A percentile compares a stretch with the other conserved stretches of the same genome.
These are phyloP conservation scores for Fusarium chaquense DNA, from an alignment of 2,329 filamentous ascomycete species.

Conservation along the genomic window DNA sequence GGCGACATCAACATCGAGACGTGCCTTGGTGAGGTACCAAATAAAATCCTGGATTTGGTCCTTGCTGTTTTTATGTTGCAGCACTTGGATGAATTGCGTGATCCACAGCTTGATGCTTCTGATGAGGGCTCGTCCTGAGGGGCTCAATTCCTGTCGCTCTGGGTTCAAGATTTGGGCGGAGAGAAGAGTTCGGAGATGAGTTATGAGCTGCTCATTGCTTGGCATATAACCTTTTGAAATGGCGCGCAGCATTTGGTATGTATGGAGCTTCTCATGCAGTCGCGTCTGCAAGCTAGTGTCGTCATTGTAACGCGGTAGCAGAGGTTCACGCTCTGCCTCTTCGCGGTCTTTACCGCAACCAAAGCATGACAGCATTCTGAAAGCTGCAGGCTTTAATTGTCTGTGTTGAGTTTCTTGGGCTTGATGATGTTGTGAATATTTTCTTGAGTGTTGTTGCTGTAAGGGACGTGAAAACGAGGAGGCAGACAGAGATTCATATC, in stretches of 20 bases:
- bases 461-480: neutral
- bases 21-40: constrained; percentile 84
- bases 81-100: constrained; percentile 81
- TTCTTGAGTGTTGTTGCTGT: neutral
- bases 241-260: constrained; percentile 90
- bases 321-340: constrained; percentile 76
- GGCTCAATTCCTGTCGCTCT: constrained; percentile 75
- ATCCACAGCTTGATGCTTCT: constrained; percentile 80
- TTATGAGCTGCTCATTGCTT: constrained; percentile 84
- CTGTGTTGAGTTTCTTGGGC: neutral
- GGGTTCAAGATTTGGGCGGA: constrained; percentile 83
- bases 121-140: constrained; percentile 79
- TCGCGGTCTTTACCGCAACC: constrained; percentile 63
- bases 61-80: constrained; percentile 82
- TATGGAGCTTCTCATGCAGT: constrained; percentile 90
- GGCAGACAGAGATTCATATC: constrained; percentile 8
- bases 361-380: constrained; percentile 72
- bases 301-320: constrained; percentile 85
- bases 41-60: constrained; percentile 94
- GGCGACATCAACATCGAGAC: constrained; percentile 59
- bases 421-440: neutral
- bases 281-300: constrained; percentile 82
- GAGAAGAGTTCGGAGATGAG: constrained; percentile 83
- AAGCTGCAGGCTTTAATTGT: neutral
- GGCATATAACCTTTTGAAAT: constrained; percentile 90